Evolutionary conservation across 2,329 filamentous ascomycete genomes (phyloP), one percentile per base, ranked within the genome.

Genomic region (Colletotrichum acutatum): DNA sequence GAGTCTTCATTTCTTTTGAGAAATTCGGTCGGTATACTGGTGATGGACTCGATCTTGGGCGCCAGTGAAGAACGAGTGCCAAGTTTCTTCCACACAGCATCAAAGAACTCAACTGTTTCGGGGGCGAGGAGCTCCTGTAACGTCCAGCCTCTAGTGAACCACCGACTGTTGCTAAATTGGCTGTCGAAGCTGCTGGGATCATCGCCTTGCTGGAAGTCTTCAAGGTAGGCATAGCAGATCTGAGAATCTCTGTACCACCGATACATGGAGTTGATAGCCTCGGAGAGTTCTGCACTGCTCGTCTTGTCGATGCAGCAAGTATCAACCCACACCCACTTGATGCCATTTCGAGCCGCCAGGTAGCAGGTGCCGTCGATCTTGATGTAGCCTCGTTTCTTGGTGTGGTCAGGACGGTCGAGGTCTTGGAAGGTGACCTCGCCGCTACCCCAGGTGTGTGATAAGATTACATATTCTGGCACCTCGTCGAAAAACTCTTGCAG

Each of bases 401-500:
- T 37, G 56, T 62, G 7, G 26, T 11, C 42, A 22, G 60, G 28
- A 5, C 32, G 3, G 74, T 61, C 32, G 30, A 78, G 71, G 19
- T 80, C 78, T n/a, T 80, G 75, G 30, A 79, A 79, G 3, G 73
- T 74, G 0, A 82, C 75, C 61, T 83, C 80, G 0, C 78, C 78
- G 1, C 76, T 67, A 9, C 75, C 77, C 81, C 82, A 83, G 0
- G 79, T 82, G 58, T 83, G 82, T 2, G 81, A 83, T 0, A 84
- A 76, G 28, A 83, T 83, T 12, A 78, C 80, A 63, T 83, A 84
- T 0, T 46, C 11, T 0, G 78, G 79, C 3, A 65, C 49, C 2
- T 30, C 26, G 34, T 71, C 66, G 7, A 75, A 68, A 49, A 79
- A 78, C 32, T 71, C 68, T 60, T 79, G 67, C 6, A 81, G 74